These are phyloP conservation scores for Rhynchospora pubera DNA, from an alignment of 176 grass and related monocot species.

Conservation along the genomic window DNA sequence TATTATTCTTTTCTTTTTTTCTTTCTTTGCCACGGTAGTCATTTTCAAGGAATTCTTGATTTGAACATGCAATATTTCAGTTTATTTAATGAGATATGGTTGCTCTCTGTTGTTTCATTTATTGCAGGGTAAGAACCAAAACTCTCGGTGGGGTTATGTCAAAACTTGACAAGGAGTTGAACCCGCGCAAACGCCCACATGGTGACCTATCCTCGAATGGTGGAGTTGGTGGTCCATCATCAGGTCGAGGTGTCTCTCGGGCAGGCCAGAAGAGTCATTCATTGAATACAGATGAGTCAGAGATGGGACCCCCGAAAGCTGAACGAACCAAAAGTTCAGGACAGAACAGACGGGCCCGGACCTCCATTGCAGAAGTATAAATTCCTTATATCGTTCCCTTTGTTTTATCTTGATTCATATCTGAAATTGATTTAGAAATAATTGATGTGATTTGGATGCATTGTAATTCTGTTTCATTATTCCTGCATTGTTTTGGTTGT, in stretches of 20 bases:
- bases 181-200: constrained; percentile 52
- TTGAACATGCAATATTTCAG: neutral
- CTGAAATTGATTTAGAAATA: neutral
- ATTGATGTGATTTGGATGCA: neutral
- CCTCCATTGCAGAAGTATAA: constrained; percentile 48
- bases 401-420: constrained; percentile 2
- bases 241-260: constrained; percentile 45
- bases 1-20: neutral
- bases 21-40: neutral
- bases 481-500: neutral
- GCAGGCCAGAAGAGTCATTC: constrained; percentile 35
- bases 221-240: constrained; percentile 29
- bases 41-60: neutral
- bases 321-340: constrained; percentile 55
- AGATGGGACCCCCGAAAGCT: constrained; percentile 50
- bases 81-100: neutral
- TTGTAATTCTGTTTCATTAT: constrained; percentile 2
- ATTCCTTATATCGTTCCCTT: constrained; percentile 18
- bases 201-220: constrained; percentile 55
- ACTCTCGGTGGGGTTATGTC: neutral
- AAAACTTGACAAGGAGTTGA: constrained; percentile 15
- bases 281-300: constrained; percentile 41
- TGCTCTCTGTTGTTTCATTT: neutral
- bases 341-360: constrained; percentile 60
- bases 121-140: constrained; percentile 5